Percentiles rank a stretch among this genome's conserved stretches.
Conservation (phyloP, 1,139 yeast genomes). For the Taphrina communis region DNA sequence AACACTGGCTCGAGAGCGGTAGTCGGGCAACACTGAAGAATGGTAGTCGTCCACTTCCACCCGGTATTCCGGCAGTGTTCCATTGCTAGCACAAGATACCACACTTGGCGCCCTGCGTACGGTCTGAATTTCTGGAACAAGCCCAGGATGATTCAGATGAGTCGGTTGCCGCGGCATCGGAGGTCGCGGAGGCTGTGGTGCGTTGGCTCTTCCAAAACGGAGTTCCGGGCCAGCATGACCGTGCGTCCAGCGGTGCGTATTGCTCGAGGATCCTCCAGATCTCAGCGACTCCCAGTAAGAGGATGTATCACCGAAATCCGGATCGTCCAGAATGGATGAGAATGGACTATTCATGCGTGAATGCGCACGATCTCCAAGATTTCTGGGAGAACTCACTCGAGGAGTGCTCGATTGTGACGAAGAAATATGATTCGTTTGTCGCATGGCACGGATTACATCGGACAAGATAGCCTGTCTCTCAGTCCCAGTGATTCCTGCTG, state of each 20-base stretch:
- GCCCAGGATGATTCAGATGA: conserved; percentile 17
- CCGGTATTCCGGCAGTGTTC: conserved; percentile 31
- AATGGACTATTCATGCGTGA: not conserved
- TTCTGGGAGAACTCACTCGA: conserved; percentile 8
- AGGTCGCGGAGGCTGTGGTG: not conserved
- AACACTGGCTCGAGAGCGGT: conserved; percentile 25
- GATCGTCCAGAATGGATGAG: conserved; percentile 22
- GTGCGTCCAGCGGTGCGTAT: conserved; percentile 2
- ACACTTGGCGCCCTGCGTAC: conserved; percentile 19
- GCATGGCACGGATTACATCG: conserved; percentile 28
- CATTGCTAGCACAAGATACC: conserved; percentile 19
- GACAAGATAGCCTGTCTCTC: conserved; percentile 28
- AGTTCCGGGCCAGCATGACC: not conserved
- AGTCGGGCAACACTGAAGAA: conserved; percentile 17
- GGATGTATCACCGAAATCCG: conserved; percentile 37
- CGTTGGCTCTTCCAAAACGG: not conserved
- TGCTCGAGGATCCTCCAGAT: not conserved
- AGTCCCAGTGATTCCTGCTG: not conserved
- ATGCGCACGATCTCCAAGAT: not conserved
- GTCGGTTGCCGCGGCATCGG: conserved; percentile 15
- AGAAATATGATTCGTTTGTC: not conserved
- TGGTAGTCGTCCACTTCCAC: conserved; percentile 8
- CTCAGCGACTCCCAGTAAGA: conserved; percentile 24
- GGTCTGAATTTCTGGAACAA: not conserved
- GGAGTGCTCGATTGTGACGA: conserved; percentile 10